phyloP scores from a whole-genome alignment of 345 rosid genomes.

The Lepidium sativum region DNA sequence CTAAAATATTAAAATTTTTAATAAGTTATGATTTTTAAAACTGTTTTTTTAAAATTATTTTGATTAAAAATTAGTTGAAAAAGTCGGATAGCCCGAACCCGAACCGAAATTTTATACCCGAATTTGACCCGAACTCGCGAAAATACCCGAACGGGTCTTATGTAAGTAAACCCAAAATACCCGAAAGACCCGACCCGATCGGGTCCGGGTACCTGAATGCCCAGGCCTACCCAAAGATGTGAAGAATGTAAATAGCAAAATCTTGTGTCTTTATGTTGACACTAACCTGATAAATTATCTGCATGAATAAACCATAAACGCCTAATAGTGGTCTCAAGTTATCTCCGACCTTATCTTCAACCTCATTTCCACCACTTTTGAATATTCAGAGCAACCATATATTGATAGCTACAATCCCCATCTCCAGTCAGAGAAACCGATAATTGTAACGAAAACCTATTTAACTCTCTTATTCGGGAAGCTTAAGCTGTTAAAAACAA shows the following conservation, averaged over 20 bases:
- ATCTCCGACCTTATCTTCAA: conserved; percentile 13
- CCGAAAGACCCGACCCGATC: too few species aligned
- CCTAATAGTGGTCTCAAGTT: conserved; percentile 38
- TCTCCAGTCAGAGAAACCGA: conserved; percentile 29
- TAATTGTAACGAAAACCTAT: background rate
- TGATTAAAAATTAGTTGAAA: too few species aligned
- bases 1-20: too few species aligned
- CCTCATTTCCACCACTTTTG: conserved; percentile 28
- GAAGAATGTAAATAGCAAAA: background rate
- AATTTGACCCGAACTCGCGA: too few species aligned
- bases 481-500: conserved; percentile 28
- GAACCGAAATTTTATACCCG: too few species aligned
- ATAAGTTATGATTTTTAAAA: too few species aligned
- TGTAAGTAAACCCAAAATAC: too few species aligned
- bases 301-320: conserved; percentile 75
- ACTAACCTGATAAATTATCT: conserved; percentile 60
- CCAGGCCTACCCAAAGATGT: too few species aligned
- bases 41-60: too few species aligned
- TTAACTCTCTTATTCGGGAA: background rate
- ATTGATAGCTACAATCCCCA: conserved; percentile 59
- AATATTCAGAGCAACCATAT: conserved; percentile 62
- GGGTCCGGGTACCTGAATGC: too few species aligned
- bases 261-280: background rate
- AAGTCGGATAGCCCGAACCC: too few species aligned
- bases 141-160: too few species aligned